Conservation (phyloP, 1,284 basidiomycete genomes). For the Malassezia equina region DNA sequence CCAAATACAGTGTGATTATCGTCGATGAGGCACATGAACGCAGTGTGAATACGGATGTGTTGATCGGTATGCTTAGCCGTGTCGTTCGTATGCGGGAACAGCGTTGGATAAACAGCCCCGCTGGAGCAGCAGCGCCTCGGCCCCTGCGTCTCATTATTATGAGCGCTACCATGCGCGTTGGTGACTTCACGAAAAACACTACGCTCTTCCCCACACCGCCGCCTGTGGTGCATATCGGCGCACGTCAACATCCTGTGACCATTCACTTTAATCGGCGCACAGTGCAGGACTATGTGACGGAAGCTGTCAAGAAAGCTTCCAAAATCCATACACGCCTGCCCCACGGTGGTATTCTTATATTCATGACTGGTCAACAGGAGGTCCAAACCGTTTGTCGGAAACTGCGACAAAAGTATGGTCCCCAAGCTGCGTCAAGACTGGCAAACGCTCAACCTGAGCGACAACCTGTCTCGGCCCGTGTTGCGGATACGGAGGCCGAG, state of each 20-base stretch:
- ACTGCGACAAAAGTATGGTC: slow-evolving; percentile 68
- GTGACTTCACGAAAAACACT: slow-evolving; percentile 81
- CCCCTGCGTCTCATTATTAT: slow-evolving; percentile 91
- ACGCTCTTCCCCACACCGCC: slow-evolving; percentile 72
- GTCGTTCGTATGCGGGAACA: slow-evolving; percentile 69
- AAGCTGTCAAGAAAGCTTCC: slow-evolving; percentile 77
- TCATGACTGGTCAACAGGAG: slow-evolving; percentile 69
- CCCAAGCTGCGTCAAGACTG: slow-evolving; percentile 53
- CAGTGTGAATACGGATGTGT: slow-evolving; percentile 94
- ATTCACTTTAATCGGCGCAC: slow-evolving; percentile 86
- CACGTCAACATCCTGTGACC: slow-evolving; percentile 89
- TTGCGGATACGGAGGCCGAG: slow-evolving; percentile 61
- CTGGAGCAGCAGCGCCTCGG: slow-evolving; percentile 48
- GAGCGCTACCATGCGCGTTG: slow-evolving; percentile 91
- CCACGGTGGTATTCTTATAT: slow-evolving; percentile 62
- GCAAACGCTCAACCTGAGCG: neutral
- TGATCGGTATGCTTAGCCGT: slow-evolving; percentile 87
- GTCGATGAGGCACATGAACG: slow-evolving; percentile 97
- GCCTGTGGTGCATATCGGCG: slow-evolving; percentile 77
- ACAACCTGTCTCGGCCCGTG: neutral
- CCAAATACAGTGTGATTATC: slow-evolving; percentile 74
- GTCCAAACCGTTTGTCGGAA: slow-evolving; percentile 60
- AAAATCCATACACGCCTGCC: slow-evolving; percentile 68
- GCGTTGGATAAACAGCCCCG: slow-evolving; percentile 31
- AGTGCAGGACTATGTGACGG: slow-evolving; percentile 72